Base-by-base conservation (phyloP, 2,329 filamentous ascomycete genomes). In the Hypoxylon sp. region DNA sequence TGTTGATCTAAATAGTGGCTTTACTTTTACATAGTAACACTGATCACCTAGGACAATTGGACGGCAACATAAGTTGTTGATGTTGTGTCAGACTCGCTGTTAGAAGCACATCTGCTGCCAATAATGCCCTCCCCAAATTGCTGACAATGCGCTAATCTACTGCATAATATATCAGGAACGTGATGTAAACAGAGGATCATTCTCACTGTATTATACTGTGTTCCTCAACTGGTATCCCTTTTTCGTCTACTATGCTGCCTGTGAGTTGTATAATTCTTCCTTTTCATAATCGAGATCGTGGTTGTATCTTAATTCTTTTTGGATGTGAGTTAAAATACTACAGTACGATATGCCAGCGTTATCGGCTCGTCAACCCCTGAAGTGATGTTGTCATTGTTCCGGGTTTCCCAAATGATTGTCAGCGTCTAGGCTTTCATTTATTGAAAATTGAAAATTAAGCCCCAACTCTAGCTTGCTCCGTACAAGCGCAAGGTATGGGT, bases 321-420 rank as follows among this genome's bases (percentile, higher is more conserved):
- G 25, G 25, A 46, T 55, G 7, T 13, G 48, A 55, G 46, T 38
- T 13, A 43, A 45, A 51, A 56, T 63, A 45, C 55, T 43, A 55
- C 51, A 45, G 25, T 61, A 48, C 46, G 38, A 49, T 17, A 48
- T 21, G 25, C 32, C 6, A 64, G 41, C 34, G 21, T 60, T 48
- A 41, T 56, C 46, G 60, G 55, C 55, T 67, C 38, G 28, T 57
- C 28, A 52, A 56, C 65, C 65, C 68, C 67, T 70, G 69, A 68
- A 55, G 41, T 14, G 30, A 72, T 68, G 67, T 50, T 70, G 69
- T 69, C 69, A 68, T 69, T 61, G 25, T 61, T 52, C 65, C 41
- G 52, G 60, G 60, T 30, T 59, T 60, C 36, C 50, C 28, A 45
- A 28, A 49, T 32, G 53, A 65, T 60, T 53, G 32, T 55, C 38